phyloP scores from a whole-genome alignment of 306 rosid species.

The Phaseolus lunatus region DNA sequence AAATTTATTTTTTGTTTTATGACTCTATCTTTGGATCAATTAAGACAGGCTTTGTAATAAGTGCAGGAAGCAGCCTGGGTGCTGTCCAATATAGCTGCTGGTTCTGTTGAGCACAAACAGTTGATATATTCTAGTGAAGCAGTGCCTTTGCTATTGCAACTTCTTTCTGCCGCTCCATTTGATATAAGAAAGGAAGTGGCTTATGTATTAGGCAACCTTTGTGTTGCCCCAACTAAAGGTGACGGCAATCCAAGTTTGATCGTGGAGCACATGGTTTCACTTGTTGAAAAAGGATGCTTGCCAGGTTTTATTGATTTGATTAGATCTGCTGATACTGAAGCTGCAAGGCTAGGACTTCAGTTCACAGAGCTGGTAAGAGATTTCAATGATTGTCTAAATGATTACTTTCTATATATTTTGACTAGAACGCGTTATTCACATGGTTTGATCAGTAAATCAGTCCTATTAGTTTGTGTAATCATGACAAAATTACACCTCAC shows the following conservation, averaged over 20 bases:
- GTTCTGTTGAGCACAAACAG: conserved; percentile 83
- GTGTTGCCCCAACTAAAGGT: conserved; percentile 71
- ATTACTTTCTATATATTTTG: conserved; percentile 13
- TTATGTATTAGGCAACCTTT: conserved; percentile 89
- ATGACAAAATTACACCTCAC: not conserved
- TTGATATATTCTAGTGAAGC: conserved; percentile 77
- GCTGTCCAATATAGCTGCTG: conserved; percentile 89
- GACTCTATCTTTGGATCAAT: conserved; percentile 31
- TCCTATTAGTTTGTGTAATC: conserved; percentile 8
- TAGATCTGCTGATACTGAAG: conserved; percentile 84
- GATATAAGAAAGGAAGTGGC: conserved; percentile 94
- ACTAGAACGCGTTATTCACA: conserved; percentile 21
- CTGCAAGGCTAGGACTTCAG: conserved; percentile 93
- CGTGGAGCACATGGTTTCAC: conserved; percentile 77
- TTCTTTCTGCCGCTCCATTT: conserved; percentile 79
- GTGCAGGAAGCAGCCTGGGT: conserved; percentile 96
- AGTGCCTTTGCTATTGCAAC: conserved; percentile 67
- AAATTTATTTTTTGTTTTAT: conserved; percentile 26
- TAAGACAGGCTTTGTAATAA: conserved; percentile 34
- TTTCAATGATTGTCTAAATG: conserved; percentile 28
- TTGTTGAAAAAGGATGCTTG: conserved; percentile 81
- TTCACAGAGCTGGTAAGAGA: conserved; percentile 86
- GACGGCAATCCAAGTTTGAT: conserved; percentile 74
- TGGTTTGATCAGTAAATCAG: conserved; percentile 20
- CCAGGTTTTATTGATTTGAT: conserved; percentile 86